Percentiles rank a stretch among this genome's conserved stretches.
phyloP scores from a whole-genome alignment of 306 rosid species.

The Quercus mongolica region DNA sequence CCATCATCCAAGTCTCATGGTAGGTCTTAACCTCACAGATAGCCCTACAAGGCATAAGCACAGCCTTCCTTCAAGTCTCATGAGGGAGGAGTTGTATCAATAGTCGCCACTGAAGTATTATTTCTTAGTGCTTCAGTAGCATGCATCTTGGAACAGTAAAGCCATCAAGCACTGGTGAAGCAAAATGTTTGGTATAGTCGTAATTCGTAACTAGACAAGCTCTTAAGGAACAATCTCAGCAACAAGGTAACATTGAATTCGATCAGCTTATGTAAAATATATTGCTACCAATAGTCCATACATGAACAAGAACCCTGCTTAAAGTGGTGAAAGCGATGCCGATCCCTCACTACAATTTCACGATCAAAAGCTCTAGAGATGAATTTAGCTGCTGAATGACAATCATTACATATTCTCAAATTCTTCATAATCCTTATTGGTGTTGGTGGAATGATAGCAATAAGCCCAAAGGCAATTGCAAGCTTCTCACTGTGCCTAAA shows the following conservation, averaged over 20 bases:
- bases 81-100: not conserved
- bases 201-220: not conserved
- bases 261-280: not conserved
- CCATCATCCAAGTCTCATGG: not conserved
- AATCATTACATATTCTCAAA: constrained; percentile 79
- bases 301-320: constrained; percentile 68
- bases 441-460: constrained; percentile 47
- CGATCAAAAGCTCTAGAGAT: constrained; percentile 60
- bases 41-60: not conserved
- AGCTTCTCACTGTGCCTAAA: constrained; percentile 77
- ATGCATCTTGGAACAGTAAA: not conserved
- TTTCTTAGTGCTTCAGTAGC: not conserved
- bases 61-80: not conserved
- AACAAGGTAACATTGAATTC: not conserved
- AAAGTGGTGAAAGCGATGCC: constrained; percentile 87
- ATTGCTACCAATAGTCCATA: constrained; percentile 63
- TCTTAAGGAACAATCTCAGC: not conserved
- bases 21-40: not conserved
- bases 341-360: constrained; percentile 69
- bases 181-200: not conserved
- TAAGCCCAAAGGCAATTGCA: constrained; percentile 78
- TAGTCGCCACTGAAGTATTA: not conserved
- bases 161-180: not conserved
- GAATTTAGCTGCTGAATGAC: constrained; percentile 64
- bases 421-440: constrained; percentile 72